Evolutionary conservation across 495 filamentous ascomycete genomes (phyloP).

Genomic region (Hypoxylon fragiforme): DNA sequence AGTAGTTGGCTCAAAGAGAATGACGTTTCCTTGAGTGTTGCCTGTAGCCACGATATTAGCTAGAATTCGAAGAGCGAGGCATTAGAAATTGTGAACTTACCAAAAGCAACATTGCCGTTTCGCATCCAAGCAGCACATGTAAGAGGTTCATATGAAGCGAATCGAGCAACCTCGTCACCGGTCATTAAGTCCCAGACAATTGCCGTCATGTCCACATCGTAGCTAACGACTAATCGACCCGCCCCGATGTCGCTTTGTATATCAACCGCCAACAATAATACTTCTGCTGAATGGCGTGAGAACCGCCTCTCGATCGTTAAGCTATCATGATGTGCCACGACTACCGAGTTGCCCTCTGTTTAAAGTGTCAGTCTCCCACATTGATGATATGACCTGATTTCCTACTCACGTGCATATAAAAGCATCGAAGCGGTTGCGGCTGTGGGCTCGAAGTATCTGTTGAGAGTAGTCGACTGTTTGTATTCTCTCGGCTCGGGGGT

Average conservation of each 20-base stretch:
- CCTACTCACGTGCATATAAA: slow-evolving; percentile 66
- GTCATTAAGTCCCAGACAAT: slow-evolving; percentile 98
- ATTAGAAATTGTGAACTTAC: slow-evolving; percentile 53
- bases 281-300: slow-evolving; percentile 78
- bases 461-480: slow-evolving; percentile 55
- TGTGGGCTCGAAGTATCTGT: slow-evolving; percentile 75
- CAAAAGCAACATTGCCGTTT: slow-evolving; percentile 96
- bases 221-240: slow-evolving; percentile 86
- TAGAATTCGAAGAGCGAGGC: slow-evolving; percentile 21
- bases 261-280: slow-evolving; percentile 82
- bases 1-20: slow-evolving; percentile 89
- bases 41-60: slow-evolving; percentile 54
- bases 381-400: not conserved
- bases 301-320: slow-evolving; percentile 88
- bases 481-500: slow-evolving; percentile 48
- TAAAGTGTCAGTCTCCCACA: slow-evolving; percentile 9
- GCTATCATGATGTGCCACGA: slow-evolving; percentile 89
- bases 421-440: slow-evolving; percentile 86
- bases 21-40: slow-evolving; percentile 87
- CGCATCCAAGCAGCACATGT: slow-evolving; percentile 91
- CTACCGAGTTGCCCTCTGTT: slow-evolving; percentile 66
- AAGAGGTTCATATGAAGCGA: slow-evolving; percentile 85
- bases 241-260: slow-evolving; percentile 88
- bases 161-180: slow-evolving; percentile 85
- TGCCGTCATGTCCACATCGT: slow-evolving; percentile 86